Conservation (phyloP, 805 yeast species). For the Cyberlindnera maclurae region DNA sequence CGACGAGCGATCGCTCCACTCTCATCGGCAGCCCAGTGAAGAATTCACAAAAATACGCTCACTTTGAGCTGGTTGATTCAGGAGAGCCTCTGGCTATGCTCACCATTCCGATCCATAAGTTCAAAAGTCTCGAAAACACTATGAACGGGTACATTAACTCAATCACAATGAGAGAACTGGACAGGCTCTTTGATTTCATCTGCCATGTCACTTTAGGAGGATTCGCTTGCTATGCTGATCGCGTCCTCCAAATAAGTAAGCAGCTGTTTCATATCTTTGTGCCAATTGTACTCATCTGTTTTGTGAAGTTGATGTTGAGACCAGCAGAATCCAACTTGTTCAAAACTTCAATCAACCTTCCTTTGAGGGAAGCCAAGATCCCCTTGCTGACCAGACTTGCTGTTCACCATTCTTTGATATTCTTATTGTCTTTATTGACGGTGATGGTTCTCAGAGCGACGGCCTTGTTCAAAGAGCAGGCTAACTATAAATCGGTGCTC, state of each 20-base stretch:
- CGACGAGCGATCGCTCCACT: not conserved
- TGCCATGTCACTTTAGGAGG: constrained; percentile 7
- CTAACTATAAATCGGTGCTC: constrained; percentile 2
- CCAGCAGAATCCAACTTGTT: constrained; percentile 3
- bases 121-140: constrained; percentile 1
- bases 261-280: constrained; percentile 9
- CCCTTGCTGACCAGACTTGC: not conserved
- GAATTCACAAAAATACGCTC: not conserved
- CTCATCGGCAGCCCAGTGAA: not conserved
- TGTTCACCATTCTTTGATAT: constrained; percentile 2
- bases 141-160: constrained; percentile 3
- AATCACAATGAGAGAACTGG: constrained; percentile 4
- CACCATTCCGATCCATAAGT: constrained; percentile 12
- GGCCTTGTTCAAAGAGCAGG: constrained; percentile 1
- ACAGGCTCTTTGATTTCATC: constrained; percentile 3
- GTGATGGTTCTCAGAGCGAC: constrained; percentile 4
- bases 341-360: not conserved
- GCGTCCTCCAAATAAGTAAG: constrained; percentile 8
- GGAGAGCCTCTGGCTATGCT: not conserved
- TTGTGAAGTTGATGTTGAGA: constrained; percentile 3
- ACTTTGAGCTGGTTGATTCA: not conserved
- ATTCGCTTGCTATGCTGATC: constrained; percentile 11
- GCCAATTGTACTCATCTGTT: constrained; percentile 6
- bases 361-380: not conserved
- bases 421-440: constrained; percentile 5